Percentiles rank a stretch among this genome's conserved stretches.
phyloP scores from a whole-genome alignment of 2,329 filamentous ascomycete species.

The Cladosporium sp. region DNA sequence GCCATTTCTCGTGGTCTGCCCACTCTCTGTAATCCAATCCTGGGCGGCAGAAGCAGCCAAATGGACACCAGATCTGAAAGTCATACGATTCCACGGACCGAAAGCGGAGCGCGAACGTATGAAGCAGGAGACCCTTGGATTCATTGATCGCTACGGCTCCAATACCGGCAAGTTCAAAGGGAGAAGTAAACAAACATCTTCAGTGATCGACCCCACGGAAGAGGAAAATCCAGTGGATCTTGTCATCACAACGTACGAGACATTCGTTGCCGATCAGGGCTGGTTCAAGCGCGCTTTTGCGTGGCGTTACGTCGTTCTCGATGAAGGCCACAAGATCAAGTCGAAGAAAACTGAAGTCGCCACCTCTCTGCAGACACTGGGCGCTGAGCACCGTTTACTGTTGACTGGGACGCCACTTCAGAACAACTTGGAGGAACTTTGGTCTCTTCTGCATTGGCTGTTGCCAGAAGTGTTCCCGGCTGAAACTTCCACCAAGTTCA shows the following conservation, averaged over 20 bases:
- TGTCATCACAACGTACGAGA: slow-evolving; percentile 50
- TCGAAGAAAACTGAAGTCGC: slow-evolving; percentile 45
- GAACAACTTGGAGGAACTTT: slow-evolving; percentile 56
- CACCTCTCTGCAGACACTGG: slow-evolving; percentile 38
- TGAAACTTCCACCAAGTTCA: slow-evolving; percentile 49
- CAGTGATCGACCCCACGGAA: slow-evolving; percentile 24
- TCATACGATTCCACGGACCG: slow-evolving; percentile 44
- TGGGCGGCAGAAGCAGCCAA: slow-evolving; percentile 47
- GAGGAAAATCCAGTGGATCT: slow-evolving; percentile 35
- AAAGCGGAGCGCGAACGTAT: slow-evolving; percentile 39
- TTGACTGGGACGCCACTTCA: slow-evolving; percentile 55
- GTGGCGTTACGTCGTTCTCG: slow-evolving; percentile 51
- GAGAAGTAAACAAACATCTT: slow-evolving; percentile 17
- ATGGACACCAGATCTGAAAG: slow-evolving; percentile 47
- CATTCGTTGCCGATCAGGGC: slow-evolving; percentile 40
- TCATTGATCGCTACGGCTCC: slow-evolving; percentile 44
- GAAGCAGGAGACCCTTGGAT: slow-evolving; percentile 39
- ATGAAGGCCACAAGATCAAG: slow-evolving; percentile 53
- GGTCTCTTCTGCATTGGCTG: slow-evolving; percentile 55
- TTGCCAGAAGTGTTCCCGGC: slow-evolving; percentile 55
- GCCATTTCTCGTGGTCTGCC: slow-evolving; percentile 47
- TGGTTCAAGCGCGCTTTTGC: slow-evolving; percentile 51
- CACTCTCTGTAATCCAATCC: slow-evolving; percentile 47
- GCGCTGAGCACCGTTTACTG: slow-evolving; percentile 47
- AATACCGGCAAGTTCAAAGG: slow-evolving; percentile 28